Conservation (phyloP, 805 yeast genomes). For the Ogataea chonburiensis region DNA sequence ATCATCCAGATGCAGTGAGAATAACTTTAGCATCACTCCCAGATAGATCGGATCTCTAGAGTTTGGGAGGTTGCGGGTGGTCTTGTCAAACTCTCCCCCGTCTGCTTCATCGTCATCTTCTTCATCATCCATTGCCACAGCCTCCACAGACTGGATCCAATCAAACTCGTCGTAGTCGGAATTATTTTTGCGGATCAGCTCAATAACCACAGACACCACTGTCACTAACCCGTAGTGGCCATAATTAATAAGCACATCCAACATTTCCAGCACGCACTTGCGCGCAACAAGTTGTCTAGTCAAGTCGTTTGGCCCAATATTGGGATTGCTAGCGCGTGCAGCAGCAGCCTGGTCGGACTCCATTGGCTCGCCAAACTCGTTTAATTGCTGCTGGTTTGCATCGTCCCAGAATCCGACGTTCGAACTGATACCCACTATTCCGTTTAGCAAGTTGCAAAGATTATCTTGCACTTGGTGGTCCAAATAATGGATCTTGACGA, state of each 20-base stretch:
- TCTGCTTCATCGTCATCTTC: slow-evolving; percentile 13
- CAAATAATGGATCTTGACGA: slow-evolving; percentile 43
- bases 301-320: slow-evolving; percentile 92
- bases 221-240: slow-evolving; percentile 83
- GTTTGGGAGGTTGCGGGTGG: slow-evolving; percentile 61
- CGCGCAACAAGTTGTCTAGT: slow-evolving; percentile 86
- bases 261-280: slow-evolving; percentile 60
- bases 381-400: slow-evolving; percentile 23
- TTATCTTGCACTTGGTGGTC: slow-evolving; percentile 38
- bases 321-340: slow-evolving; percentile 58
- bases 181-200: slow-evolving; percentile 89
- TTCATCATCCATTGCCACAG: slow-evolving; percentile 14
- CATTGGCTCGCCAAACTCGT: slow-evolving; percentile 69
- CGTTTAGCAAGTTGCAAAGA: slow-evolving; percentile 79
- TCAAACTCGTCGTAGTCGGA: slow-evolving; percentile 79
- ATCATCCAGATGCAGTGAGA: slow-evolving; percentile 47
- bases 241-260: slow-evolving; percentile 70
- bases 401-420: slow-evolving; percentile 37
- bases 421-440: slow-evolving; percentile 60
- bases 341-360: slow-evolving; percentile 36
- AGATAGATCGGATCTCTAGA: slow-evolving; percentile 89
- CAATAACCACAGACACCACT: slow-evolving; percentile 92
- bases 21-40: slow-evolving; percentile 77
- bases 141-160: slow-evolving; percentile 33
- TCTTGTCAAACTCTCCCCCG: not conserved